phyloP scores from a whole-genome alignment of 1,284 basidiomycete genomes.

The Quambalaria eucalypti region DNA sequence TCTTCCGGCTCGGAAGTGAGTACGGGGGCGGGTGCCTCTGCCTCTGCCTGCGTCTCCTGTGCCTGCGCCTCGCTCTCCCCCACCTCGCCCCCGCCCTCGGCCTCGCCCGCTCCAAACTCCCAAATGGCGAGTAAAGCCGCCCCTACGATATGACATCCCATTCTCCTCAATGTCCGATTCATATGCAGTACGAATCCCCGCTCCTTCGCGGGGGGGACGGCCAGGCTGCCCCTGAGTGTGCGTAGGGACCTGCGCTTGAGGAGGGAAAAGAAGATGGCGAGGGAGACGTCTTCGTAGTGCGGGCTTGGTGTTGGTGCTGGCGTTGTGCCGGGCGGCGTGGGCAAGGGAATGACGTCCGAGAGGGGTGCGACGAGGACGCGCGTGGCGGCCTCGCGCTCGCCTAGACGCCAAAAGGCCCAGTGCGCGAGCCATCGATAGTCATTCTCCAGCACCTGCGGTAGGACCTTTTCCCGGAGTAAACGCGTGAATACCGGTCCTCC shows the following conservation, averaged over 20 bases:
- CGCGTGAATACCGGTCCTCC: constrained; percentile 67
- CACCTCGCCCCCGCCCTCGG: too few species aligned
- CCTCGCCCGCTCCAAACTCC: too few species aligned
- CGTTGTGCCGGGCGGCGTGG: constrained; percentile 56
- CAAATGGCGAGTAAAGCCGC: constrained; percentile 76
- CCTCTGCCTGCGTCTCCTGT: too few species aligned
- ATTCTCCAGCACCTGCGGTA: constrained; percentile 72
- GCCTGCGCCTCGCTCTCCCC: too few species aligned
- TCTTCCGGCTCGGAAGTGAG: too few species aligned
- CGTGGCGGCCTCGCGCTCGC: constrained; percentile 73
- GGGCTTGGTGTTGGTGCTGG: constrained; percentile 54
- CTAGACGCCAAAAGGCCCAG: constrained; percentile 89
- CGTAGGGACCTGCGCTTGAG: constrained; percentile 79
- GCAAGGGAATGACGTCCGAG: constrained; percentile 52
- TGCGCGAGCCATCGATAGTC: constrained; percentile 92
- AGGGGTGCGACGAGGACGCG: constrained; percentile 50
- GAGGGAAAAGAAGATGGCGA: constrained; percentile 81
- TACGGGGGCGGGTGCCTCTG: too few species aligned
- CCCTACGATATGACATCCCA: constrained; percentile 89
- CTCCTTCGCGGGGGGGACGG: constrained; percentile 73
- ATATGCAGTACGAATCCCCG: constrained; percentile 91
- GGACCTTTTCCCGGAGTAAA: constrained; percentile 64
- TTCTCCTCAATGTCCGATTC: constrained; percentile 76
- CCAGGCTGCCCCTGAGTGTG: constrained; percentile 78
- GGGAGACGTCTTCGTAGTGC: constrained; percentile 83